Evolutionary conservation across 2,329 filamentous ascomycete genomes (phyloP).

Genomic region (Xylaria sp.): DNA sequence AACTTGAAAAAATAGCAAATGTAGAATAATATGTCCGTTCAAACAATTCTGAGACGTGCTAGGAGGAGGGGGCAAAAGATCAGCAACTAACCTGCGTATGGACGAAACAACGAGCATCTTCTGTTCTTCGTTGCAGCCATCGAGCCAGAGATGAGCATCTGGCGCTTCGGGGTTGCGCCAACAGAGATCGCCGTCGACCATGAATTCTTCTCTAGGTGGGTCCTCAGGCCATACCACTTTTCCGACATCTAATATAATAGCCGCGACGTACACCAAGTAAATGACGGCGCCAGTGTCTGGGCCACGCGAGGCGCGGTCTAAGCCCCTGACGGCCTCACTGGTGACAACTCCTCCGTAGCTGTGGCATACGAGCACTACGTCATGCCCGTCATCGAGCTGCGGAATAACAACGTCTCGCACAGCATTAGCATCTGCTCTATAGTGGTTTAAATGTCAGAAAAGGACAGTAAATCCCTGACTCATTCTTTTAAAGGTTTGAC

Average conservation of each 20-base stretch:
- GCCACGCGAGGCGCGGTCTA: constrained; percentile 35
- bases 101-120: constrained; percentile 11
- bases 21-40: background rate
- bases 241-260: constrained; percentile 36
- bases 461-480: background rate
- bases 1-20: background rate
- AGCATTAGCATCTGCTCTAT: constrained; percentile 31
- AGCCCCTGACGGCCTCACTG: constrained; percentile 37
- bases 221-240: constrained; percentile 36
- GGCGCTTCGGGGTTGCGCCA: constrained; percentile 25
- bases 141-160: constrained; percentile 12
- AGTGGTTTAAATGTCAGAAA: background rate
- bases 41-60: no score
- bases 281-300: constrained; percentile 30
- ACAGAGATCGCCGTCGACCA: constrained; percentile 32
- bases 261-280: constrained; percentile 39
- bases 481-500: background rate
- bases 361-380: constrained; percentile 38
- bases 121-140: constrained; percentile 30
- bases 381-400: constrained; percentile 36
- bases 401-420: constrained; percentile 31
- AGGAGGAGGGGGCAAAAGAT: background rate
- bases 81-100: constrained; percentile 12
- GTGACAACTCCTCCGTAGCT: constrained; percentile 41
- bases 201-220: constrained; percentile 12